Percentiles rank a stretch among this genome's conserved stretches.
Conservation (phyloP, 345 rosid genomes). For the Raphanus raphanistrum region DNA sequence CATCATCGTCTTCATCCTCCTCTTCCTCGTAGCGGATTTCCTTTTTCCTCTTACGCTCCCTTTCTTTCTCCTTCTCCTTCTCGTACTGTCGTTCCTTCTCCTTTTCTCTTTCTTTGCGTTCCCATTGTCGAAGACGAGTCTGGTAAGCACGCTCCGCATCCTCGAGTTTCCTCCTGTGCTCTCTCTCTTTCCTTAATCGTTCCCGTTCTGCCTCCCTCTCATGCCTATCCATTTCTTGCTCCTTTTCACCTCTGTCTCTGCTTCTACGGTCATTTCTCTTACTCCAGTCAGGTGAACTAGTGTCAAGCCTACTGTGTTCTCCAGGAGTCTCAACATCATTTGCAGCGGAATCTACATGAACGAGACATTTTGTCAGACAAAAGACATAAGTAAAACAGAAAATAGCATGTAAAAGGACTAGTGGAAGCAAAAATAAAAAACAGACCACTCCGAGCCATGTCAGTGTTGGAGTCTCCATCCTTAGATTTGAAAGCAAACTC, state of each 20-base stretch:
- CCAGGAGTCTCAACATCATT: slow-evolving; percentile 68
- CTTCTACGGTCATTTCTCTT: slow-evolving; percentile 76
- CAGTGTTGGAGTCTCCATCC: slow-evolving; percentile 67
- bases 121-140: slow-evolving; percentile 90
- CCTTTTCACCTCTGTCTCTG: slow-evolving; percentile 86
- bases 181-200: slow-evolving; percentile 85
- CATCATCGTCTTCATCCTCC: slow-evolving; percentile 76
- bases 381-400: background rate
- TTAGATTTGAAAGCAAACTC: slow-evolving; percentile 60
- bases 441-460: slow-evolving; percentile 55
- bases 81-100: slow-evolving; percentile 93
- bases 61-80: slow-evolving; percentile 89
- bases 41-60: slow-evolving; percentile 83
- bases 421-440: slow-evolving; percentile 14
- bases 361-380: slow-evolving; percentile 7
- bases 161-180: slow-evolving; percentile 83
- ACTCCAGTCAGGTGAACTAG: slow-evolving; percentile 79
- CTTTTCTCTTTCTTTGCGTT: slow-evolving; percentile 85
- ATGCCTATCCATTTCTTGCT: slow-evolving; percentile 78
- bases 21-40: slow-evolving; percentile 81
- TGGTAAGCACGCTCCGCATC: slow-evolving; percentile 94
- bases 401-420: background rate
- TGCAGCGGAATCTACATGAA: slow-evolving; percentile 54
- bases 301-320: slow-evolving; percentile 71
- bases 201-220: slow-evolving; percentile 95